phyloP scores from a whole-genome alignment of 371 early-diverging fungal species.

The Mortierella sp. region DNA sequence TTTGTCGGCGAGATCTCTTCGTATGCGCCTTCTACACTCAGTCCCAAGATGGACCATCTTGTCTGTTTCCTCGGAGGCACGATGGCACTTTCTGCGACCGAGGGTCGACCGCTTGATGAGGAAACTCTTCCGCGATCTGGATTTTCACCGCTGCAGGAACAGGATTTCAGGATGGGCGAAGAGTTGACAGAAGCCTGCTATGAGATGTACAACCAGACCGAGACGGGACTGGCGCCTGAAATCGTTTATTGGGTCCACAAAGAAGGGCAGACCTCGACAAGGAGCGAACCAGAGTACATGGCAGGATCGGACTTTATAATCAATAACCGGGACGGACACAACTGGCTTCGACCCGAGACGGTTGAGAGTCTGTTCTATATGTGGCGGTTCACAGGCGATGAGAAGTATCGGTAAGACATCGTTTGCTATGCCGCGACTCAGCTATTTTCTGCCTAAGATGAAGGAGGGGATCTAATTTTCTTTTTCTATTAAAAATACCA shows the following conservation, averaged over 20 bases:
- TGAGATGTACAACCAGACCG: constrained; percentile 85
- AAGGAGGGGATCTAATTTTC: no score
- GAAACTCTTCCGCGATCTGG: constrained; percentile 17
- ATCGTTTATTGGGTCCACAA: constrained; percentile 71
- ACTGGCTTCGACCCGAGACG: constrained; percentile 89
- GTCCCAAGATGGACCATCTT: constrained; percentile 92
- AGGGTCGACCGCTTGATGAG: constrained; percentile 56
- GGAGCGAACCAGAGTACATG: constrained; percentile 49
- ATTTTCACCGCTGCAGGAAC: constrained; percentile 46
- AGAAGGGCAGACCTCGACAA: constrained; percentile 13
- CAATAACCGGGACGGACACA: constrained; percentile 73
- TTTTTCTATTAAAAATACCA: constrained; percentile 38
- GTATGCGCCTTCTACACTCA: constrained; percentile 47
- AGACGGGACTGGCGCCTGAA: constrained; percentile 87
- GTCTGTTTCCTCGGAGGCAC: constrained; percentile 95
- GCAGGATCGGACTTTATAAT: constrained; percentile 72
- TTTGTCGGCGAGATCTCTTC: constrained; percentile 78
- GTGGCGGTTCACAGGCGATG: constrained; percentile 87
- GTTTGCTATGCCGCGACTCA: no score
- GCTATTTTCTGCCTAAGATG: background rate
- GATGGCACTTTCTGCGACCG: constrained; percentile 84
- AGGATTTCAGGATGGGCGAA: constrained; percentile 80
- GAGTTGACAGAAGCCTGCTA: constrained; percentile 85
- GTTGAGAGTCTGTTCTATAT: constrained; percentile 89
- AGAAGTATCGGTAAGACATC: constrained; percentile 68